Evolutionary conservation across 106 monocot species (phyloP).

Genomic region (Amphibolis antarctica): DNA sequence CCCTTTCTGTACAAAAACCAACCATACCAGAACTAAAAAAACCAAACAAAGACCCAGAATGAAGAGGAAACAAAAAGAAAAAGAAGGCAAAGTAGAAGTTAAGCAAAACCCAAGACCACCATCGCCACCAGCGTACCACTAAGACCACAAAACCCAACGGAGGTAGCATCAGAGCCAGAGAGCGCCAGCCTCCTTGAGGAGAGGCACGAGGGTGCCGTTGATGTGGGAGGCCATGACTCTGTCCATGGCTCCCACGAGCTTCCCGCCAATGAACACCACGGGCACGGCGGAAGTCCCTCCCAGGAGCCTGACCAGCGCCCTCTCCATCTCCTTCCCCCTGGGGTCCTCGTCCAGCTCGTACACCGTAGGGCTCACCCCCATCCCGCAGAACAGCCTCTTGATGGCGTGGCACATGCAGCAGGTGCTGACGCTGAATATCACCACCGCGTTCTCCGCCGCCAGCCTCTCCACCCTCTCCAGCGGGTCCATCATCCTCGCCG

Average conservation of each 20-base stretch:
- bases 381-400: conserved; percentile 73
- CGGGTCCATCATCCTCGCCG: no score
- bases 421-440: conserved; percentile 76
- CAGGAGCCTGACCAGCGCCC: conserved; percentile 39
- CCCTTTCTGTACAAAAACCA: no score
- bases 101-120: no score
- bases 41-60: no score
- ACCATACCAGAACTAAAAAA: no score
- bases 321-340: conserved; percentile 50
- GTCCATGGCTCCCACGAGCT: conserved; percentile 6
- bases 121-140: no score
- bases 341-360: conserved; percentile 84
- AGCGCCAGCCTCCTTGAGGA: conserved; percentile 3
- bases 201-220: conserved; percentile 1
- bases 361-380: conserved; percentile 74
- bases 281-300: conserved; percentile 3
- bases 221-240: not conserved
- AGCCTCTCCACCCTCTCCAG: conserved; percentile 52
- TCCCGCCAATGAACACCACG: conserved; percentile 7
- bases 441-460: conserved; percentile 63
- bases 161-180: conserved; percentile 2
- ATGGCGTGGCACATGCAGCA: conserved; percentile 96
- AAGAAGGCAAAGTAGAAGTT: no score
- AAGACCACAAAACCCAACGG: no score
- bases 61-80: no score